phyloP scores from a whole-genome alignment of 768 basidiomycete species.

The Lactarius akahatsu region DNA sequence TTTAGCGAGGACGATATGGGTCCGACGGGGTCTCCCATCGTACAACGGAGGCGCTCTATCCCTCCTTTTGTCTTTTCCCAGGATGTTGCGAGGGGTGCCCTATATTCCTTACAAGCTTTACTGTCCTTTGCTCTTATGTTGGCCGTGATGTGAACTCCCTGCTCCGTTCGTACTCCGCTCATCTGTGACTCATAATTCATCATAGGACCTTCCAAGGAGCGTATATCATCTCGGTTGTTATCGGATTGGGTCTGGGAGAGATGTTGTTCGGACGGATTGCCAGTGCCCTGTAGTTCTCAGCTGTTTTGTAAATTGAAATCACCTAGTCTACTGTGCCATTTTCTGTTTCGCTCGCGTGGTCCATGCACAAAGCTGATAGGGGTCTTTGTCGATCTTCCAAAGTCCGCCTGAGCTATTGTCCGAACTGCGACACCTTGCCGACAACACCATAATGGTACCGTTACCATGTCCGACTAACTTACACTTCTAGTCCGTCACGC shows the following conservation, averaged over 20 bases:
- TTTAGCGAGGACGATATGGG: background rate
- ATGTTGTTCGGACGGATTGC: conserved; percentile 62
- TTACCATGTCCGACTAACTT: conserved; percentile 42
- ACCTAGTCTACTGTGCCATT: too few relatives aligned
- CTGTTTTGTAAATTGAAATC: background rate
- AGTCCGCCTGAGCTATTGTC: too few relatives aligned
- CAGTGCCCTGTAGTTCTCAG: conserved; percentile 9
- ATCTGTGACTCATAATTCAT: conserved; percentile 22
- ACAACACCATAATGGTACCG: too few relatives aligned
- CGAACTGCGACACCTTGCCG: too few relatives aligned
- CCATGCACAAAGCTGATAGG: too few relatives aligned
- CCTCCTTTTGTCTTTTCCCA: conserved; percentile 66
- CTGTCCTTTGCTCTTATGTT: conserved; percentile 77
- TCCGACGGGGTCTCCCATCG: conserved; percentile 1
- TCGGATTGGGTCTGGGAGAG: conserved; percentile 76
- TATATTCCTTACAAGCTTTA: conserved; percentile 62
- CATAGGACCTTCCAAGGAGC: conserved; percentile 81
- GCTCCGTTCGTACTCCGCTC: conserved; percentile 21
- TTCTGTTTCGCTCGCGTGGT: too few relatives aligned
- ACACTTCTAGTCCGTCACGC: conserved; percentile 55
- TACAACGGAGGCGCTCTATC: conserved; percentile 39
- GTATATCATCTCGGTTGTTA: conserved; percentile 69
- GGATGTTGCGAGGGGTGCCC: conserved; percentile 67
- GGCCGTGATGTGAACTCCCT: conserved; percentile 63
- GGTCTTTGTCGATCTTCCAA: too few relatives aligned